Percentiles rank a stretch among this genome's conserved stretches.
phyloP scores from a whole-genome alignment of 805 yeast genomes.

The Hanseniaspora clermontiae region DNA sequence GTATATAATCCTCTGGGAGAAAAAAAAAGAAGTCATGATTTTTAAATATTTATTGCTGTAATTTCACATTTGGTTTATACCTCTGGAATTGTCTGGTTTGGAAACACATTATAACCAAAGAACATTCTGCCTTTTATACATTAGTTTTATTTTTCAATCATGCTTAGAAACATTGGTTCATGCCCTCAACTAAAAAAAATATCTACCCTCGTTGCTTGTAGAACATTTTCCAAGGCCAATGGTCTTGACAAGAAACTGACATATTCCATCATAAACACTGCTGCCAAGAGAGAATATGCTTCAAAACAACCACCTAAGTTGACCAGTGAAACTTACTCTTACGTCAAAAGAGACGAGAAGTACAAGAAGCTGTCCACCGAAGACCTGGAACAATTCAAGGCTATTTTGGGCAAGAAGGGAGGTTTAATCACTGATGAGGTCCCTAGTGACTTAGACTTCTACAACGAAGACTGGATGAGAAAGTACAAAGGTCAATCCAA shows the following conservation, averaged over 20 bases:
- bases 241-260: neutral
- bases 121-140: neutral
- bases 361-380: constrained; percentile 41
- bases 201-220: neutral
- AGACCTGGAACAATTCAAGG: constrained; percentile 50
- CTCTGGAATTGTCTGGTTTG: neutral
- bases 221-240: neutral
- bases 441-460: constrained; percentile 49
- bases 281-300: constrained; percentile 1
- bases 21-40: too few species aligned
- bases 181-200: neutral
- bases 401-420: constrained; percentile 41
- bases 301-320: constrained; percentile 27
- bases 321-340: constrained; percentile 60
- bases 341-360: constrained; percentile 37
- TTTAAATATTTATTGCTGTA: too few species aligned
- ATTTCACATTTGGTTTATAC: too few species aligned
- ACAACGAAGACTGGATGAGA: constrained; percentile 89
- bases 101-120: neutral
- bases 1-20: too few species aligned
- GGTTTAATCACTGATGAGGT: constrained; percentile 24
- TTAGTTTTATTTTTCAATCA: neutral
- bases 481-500: constrained; percentile 81
- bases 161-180: neutral
- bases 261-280: neutral